These are phyloP conservation scores for Clitopilus hobsonii DNA, from an alignment of 768 basidiomycete species.

Conservation along the genomic window DNA sequence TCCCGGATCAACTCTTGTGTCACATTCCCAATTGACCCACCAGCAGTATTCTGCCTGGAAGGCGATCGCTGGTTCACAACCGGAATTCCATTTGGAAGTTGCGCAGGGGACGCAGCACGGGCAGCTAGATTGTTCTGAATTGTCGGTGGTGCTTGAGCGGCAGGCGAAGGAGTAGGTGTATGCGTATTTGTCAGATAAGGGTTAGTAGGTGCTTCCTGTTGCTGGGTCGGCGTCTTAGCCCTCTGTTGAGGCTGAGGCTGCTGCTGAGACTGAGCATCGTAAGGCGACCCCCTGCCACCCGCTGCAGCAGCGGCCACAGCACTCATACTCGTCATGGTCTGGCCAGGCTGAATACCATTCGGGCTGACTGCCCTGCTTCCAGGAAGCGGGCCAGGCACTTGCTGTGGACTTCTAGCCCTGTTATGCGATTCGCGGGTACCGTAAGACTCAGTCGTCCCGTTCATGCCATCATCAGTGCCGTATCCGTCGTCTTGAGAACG, in stretches of 20 bases:
- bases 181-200: background rate
- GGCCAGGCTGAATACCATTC: slow-evolving; percentile 16
- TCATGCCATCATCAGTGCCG: slow-evolving; percentile 52
- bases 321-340: background rate
- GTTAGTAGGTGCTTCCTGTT: slow-evolving; percentile 21
- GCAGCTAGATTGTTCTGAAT: background rate
- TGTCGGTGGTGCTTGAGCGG: slow-evolving; percentile 37
- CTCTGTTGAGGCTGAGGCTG: slow-evolving; percentile 71
- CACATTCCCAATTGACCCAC: slow-evolving; percentile 62
- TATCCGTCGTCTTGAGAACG: slow-evolving; percentile 38
- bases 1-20: slow-evolving; percentile 76
- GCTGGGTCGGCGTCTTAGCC: slow-evolving; percentile 85
- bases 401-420: slow-evolving; percentile 57
- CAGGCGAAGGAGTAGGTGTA: slow-evolving; percentile 20
- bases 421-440: slow-evolving; percentile 23
- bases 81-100: slow-evolving; percentile 36
- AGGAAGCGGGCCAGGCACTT: slow-evolving; percentile 34
- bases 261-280: slow-evolving; percentile 23
- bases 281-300: background rate
- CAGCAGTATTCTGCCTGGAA: slow-evolving; percentile 33
- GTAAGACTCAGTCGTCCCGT: slow-evolving; percentile 42
- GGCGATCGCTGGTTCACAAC: slow-evolving; percentile 44
- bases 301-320: background rate
- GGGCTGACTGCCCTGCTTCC: slow-evolving; percentile 62
- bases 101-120: background rate